A percentile compares a stretch with the other conserved stretches of the same genome.
Evolutionary conservation across 345 rosid species (phyloP).

Genomic region (Kernera saxatilis): DNA sequence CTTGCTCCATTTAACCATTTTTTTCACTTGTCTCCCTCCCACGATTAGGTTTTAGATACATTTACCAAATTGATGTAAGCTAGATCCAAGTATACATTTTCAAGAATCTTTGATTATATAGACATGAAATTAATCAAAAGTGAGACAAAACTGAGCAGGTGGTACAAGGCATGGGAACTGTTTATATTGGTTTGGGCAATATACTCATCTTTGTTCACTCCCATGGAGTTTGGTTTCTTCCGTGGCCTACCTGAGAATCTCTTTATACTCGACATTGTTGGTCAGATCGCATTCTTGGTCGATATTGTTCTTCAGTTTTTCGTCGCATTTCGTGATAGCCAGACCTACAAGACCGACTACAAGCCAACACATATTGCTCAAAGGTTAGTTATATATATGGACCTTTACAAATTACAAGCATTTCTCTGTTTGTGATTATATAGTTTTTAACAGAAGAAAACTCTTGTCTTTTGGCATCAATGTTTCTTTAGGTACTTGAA

Average conservation of each 20-base stretch:
- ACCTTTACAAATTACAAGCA: not conserved
- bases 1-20: not conserved
- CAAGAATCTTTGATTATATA: not conserved
- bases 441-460: not conserved
- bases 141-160: constrained; percentile 33
- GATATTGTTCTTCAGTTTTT: constrained; percentile 67
- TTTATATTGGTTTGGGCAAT: constrained; percentile 79
- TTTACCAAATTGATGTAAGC: not conserved
- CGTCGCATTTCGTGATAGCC: constrained; percentile 56
- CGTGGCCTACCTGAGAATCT: constrained; percentile 68
- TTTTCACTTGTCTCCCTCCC: not conserved
- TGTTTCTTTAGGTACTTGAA: constrained; percentile 56
- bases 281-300: constrained; percentile 69
- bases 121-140: not conserved
- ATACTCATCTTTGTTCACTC: constrained; percentile 82
- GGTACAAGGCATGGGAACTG: constrained; percentile 58
- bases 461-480: not conserved
- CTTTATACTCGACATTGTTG: constrained; percentile 63
- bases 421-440: not conserved
- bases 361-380: constrained; percentile 51
- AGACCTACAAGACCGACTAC: constrained; percentile 50
- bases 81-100: not conserved
- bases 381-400: constrained; percentile 33
- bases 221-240: constrained; percentile 86
- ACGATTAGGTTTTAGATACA: not conserved